Evolutionary conservation across 495 filamentous ascomycete genomes (phyloP), one percentile per base, ranked within the genome.

Genomic region (Penicillium fimorum): DNA sequence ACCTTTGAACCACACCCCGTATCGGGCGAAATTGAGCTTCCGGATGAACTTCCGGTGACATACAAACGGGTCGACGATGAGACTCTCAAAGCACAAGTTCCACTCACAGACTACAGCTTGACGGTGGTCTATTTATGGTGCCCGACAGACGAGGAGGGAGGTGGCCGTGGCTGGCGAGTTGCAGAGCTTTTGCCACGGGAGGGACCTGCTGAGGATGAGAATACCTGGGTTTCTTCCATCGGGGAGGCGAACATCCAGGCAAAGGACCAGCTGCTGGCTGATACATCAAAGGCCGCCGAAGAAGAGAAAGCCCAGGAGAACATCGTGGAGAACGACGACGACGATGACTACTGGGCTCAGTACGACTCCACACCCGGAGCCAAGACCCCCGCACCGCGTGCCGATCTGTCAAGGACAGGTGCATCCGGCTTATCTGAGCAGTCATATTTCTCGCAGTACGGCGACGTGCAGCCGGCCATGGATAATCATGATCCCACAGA

Each of bases 301-400:
- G 62, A 74, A 63, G 58, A 62, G 35, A 48, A 52, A 20, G 44
- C 70, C 30, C 47, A 13, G 12, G 38, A 49, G 60, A 53, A 74
- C 58, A 32, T 60, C 65, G 50, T 72, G 71, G 57, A 77, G 46
- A 79, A 81, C 0, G 87, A 90, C 17, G 90, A 95, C 29, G 92
- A 96, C 56, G 92, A 92, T 58, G 89, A 85, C 61, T 98, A 97
- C 71, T 98, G 94, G 94, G 90, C 86, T 29, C 86, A 87, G 58
- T 98, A 98, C 68, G 94, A 97, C 76, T 83, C 85, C 9, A 94
- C 91, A 11, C 93, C 93, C 6, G 84, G 84, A 1, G 70, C 74
- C 0, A 86, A 88, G 53, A 86, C 86, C 11, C 83, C 85, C 1
- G 83, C 83, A 2, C 82, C 85, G 1, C 61, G 60, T 17, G 49